phyloP scores from a whole-genome alignment of 495 filamentous ascomycete species.

The Niebla homalea region DNA sequence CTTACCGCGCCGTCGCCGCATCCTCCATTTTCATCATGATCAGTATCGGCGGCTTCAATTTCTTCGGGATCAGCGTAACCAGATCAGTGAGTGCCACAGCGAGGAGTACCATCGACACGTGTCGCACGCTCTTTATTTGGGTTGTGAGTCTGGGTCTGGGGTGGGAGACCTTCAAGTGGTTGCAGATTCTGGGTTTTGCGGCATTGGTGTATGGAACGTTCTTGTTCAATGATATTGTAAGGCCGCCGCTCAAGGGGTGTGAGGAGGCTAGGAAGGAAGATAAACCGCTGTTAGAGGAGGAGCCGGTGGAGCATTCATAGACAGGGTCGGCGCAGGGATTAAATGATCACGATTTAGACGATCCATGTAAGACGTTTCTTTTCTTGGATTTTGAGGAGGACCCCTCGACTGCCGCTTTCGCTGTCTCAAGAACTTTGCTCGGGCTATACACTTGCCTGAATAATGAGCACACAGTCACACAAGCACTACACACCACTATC shows the following conservation, averaged over 20 bases:
- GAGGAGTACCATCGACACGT: slow-evolving; percentile 91
- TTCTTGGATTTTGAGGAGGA: neutral
- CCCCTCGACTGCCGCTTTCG: neutral
- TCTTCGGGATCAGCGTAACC: slow-evolving; percentile 90
- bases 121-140: slow-evolving; percentile 97
- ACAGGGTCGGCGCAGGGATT: neutral
- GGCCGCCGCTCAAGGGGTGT: slow-evolving; percentile 58
- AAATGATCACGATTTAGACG: neutral
- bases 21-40: slow-evolving; percentile 87
- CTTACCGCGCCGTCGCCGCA: slow-evolving; percentile 53
- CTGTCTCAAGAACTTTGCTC: neutral
- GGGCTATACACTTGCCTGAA: neutral
- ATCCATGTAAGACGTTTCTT: neutral
- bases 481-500: too few species aligned
- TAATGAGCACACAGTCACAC: neutral
- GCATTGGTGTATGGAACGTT: slow-evolving; percentile 94
- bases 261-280: slow-evolving; percentile 27
- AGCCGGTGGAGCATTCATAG: slow-evolving; percentile 60
- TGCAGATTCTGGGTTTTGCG: slow-evolving; percentile 79
- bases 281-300: slow-evolving; percentile 65
- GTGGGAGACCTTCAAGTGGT: slow-evolving; percentile 97
- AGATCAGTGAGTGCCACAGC: slow-evolving; percentile 78
- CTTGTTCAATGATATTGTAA: slow-evolving; percentile 84
- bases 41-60: slow-evolving; percentile 96
- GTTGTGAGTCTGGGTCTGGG: slow-evolving; percentile 82